Evolutionary conservation across 2,329 filamentous ascomycete genomes (phyloP).

Genomic region (Xylariales sp.): DNA sequence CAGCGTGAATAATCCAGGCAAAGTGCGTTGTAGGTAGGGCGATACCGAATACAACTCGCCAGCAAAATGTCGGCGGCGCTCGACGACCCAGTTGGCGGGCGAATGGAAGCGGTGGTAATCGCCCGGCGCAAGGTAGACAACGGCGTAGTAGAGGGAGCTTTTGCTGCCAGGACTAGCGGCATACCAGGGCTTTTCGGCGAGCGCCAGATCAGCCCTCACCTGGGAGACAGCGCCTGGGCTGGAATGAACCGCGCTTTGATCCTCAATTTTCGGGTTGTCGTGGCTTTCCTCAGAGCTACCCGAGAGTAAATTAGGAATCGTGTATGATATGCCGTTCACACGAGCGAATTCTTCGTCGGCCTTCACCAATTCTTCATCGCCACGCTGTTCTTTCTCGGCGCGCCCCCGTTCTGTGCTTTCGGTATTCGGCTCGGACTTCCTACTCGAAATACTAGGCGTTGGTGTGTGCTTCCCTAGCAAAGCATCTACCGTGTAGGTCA

Average conservation of each 20-base stretch:
- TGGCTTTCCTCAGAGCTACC: conserved; percentile 66
- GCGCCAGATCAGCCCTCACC: conserved; percentile 84
- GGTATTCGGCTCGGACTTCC: conserved; percentile 45
- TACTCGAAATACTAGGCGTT: conserved; percentile 63
- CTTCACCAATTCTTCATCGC: conserved; percentile 75
- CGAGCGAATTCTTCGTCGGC: conserved; percentile 92
- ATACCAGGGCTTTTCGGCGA: conserved; percentile 78
- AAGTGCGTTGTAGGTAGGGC: conserved; percentile 90
- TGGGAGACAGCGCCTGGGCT: conserved; percentile 78
- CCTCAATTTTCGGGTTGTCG: conserved; percentile 64
- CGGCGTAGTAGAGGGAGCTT: conserved; percentile 88
- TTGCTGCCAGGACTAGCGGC: conserved; percentile 69
- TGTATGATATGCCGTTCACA: conserved; percentile 96
- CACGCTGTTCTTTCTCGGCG: conserved; percentile 49
- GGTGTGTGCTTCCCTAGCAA: conserved; percentile 78
- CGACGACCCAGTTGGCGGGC: conserved; percentile 93
- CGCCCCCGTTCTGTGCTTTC: conserved; percentile 41
- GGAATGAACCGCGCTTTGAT: conserved; percentile 77
- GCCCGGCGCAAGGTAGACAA: conserved; percentile 95
- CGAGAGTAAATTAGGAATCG: conserved; percentile 86
- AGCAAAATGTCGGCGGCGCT: conserved; percentile 94
- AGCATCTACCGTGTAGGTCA: conserved; percentile 96
- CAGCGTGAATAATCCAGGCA: conserved; percentile 94
- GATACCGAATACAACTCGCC: conserved; percentile 96
- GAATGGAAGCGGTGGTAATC: conserved; percentile 99